These are phyloP conservation scores for Diaporthe sp. DNA, from an alignment of 2,329 filamentous ascomycete genomes.

Conservation along the genomic window DNA sequence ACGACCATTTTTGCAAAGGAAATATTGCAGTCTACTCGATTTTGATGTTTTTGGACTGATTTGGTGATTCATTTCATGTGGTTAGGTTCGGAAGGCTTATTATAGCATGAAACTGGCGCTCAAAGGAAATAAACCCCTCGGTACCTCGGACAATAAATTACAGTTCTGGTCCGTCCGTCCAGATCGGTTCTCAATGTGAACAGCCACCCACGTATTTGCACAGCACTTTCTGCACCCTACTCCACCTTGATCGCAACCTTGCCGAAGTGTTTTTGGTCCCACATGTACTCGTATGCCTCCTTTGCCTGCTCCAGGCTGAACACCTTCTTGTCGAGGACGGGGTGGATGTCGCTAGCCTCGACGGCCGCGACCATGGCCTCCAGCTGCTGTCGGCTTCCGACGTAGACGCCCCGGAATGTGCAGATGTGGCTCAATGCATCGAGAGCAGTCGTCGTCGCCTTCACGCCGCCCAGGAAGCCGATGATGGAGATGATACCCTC, in stretches of 20 bases:
- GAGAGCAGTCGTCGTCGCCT: conserved; percentile 61
- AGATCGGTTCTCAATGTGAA: neutral
- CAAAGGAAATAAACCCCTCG: neutral
- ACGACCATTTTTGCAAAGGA: neutral
- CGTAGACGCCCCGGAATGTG: conserved; percentile 53
- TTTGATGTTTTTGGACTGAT: neutral
- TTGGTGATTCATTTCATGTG: neutral
- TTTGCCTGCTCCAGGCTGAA: conserved; percentile 51
- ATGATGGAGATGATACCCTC: conserved; percentile 50
- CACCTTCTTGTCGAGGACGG: conserved; percentile 50
- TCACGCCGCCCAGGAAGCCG: conserved; percentile 54
- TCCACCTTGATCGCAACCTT: conserved; percentile 63
- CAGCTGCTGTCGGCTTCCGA: conserved; percentile 52
- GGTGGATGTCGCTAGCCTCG: conserved; percentile 54
- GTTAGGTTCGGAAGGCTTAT: neutral
- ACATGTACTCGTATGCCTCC: conserved; percentile 65
- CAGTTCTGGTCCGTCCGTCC: neutral
- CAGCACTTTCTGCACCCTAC: conserved; percentile 35
- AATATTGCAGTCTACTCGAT: too few relatives aligned
- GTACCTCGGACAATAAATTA: conserved; percentile 13
- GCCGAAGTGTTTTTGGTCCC: conserved; percentile 64
- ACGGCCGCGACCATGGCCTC: conserved; percentile 56
- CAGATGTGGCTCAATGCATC: conserved; percentile 55
- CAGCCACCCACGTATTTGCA: neutral
- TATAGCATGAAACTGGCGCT: neutral